Base-by-base conservation (phyloP, 176 grass and related monocot species). In the Raddia guianensis region DNA sequence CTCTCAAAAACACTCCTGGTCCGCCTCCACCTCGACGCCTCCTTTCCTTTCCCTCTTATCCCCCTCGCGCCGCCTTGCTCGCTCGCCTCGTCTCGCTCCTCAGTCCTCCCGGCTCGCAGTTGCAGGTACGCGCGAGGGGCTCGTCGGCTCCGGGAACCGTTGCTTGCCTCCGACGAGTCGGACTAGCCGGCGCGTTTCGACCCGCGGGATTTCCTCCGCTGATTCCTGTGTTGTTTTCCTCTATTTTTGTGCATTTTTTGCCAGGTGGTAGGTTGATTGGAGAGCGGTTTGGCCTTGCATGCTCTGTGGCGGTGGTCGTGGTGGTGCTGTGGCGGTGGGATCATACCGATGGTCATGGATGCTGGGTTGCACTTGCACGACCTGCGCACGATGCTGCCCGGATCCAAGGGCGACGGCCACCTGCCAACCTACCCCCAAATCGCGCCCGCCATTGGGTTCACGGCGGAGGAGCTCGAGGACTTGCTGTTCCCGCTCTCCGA, bases 321-420 rank as follows among this genome's bases (percentile, higher is more conserved):
- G n/a, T 45, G 54, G 19, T 84, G 19, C 20, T 37, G 45, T 27
- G 69, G 44, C 5, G 61, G 34, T 3, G 52, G 47, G 15, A 50
- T 18, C 78, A 81, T 49, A 70, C 73, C 86, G 66, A 91, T 91
- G 89, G 66, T 76, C 78, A 94, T 91, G 91, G 91, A 94, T 70
- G 85, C 91, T 72, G 72, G 79, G 35, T 27, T 91, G 65, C 74
- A 87, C 62, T 27, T 91, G 70, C 74, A 87, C 62, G 80, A 91
- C 70, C 74, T 45, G 69, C 21, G 75, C 79, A 74, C 79, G 54
- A 64, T 88, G 74, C 70, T 70, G 61, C 81, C 88, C 46, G 86
- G 87, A 73, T 75, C 69, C 47, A 89, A 78, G 67, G 71, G 13
- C 19, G 85, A 76, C 46, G 71, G 32, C 20, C 78, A 63, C 82